These are phyloP conservation scores for Microbotryum saponariae DNA, from an alignment of 1,284 basidiomycete genomes.

Conservation along the genomic window DNA sequence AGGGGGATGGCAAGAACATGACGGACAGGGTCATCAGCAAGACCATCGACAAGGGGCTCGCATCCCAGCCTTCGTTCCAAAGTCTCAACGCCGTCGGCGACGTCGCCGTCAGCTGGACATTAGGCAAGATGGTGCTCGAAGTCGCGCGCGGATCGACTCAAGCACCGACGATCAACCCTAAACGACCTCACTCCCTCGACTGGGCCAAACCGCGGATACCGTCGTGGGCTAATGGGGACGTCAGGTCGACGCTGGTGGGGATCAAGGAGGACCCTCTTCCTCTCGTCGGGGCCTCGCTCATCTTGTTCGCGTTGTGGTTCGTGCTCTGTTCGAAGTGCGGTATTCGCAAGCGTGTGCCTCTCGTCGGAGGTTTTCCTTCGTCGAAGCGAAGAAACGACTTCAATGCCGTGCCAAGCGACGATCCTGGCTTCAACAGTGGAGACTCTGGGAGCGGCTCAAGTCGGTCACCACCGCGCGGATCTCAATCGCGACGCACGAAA, in stretches of 20 bases:
- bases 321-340: too few species aligned
- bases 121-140: constrained; percentile 97
- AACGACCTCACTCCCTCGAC: constrained; percentile 1
- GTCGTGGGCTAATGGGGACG: constrained; percentile 10
- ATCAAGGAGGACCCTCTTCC: constrained; percentile 18
- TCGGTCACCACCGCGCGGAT: background rate
- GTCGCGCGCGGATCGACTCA: constrained; percentile 45
- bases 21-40: constrained; percentile 60
- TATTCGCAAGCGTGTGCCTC: too few species aligned
- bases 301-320: too few species aligned
- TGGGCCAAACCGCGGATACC: constrained; percentile 26
- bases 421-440: background rate
- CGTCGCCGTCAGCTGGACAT: constrained; percentile 92
- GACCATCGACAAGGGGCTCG: constrained; percentile 71
- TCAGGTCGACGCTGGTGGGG: constrained; percentile 15
- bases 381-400: too few species aligned
- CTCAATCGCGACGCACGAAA: background rate
- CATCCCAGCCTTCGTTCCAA: constrained; percentile 60
- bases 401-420: too few species aligned
- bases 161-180: constrained; percentile 6
- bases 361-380: too few species aligned
- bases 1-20: constrained; percentile 45
- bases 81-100: constrained; percentile 83
- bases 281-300: constrained; percentile 4
- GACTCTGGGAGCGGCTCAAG: background rate